Evolutionary conservation across 495 filamentous ascomycete genomes (phyloP).

Genomic region (Eremomyces bilateralis): DNA sequence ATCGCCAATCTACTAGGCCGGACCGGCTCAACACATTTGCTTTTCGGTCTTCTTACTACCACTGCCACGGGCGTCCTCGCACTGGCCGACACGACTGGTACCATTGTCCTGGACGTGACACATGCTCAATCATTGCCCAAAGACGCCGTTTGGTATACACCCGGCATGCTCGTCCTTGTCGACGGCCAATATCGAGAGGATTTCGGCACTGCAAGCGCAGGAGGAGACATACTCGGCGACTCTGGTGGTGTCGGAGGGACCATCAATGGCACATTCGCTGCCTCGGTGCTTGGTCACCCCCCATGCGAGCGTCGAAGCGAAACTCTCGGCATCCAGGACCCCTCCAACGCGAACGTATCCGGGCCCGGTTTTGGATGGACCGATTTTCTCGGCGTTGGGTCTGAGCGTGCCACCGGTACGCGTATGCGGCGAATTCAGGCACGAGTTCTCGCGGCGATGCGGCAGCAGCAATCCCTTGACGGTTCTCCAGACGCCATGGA

Average conservation of each 20-base stretch:
- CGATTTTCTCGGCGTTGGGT: slow-evolving; percentile 82
- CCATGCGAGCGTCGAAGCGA: slow-evolving; percentile 66
- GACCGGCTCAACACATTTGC: slow-evolving; percentile 61
- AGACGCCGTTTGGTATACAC: slow-evolving; percentile 62
- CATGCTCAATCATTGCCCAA: slow-evolving; percentile 65
- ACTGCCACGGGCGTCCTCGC: slow-evolving; percentile 66
- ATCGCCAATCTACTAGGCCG: slow-evolving; percentile 86
- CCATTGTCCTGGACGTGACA: slow-evolving; percentile 61
- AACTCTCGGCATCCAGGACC: slow-evolving; percentile 43
- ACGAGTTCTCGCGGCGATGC: slow-evolving; percentile 18
- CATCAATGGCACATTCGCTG: slow-evolving; percentile 75
- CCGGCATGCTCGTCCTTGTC: slow-evolving; percentile 85
- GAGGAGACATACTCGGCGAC: too few relatives aligned
- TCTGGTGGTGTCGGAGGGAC: slow-evolving; percentile 67
- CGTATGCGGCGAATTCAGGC: slow-evolving; percentile 52
- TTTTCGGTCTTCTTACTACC: slow-evolving; percentile 62
- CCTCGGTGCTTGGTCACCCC: slow-evolving; percentile 70
- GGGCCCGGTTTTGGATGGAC: slow-evolving; percentile 86
- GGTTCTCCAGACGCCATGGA: too few relatives aligned
- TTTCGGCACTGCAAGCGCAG: slow-evolving; percentile 18
- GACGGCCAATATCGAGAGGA: slow-evolving; percentile 91
- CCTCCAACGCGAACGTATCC: slow-evolving; percentile 25
- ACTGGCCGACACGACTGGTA: slow-evolving; percentile 68
- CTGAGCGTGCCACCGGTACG: slow-evolving; percentile 61
- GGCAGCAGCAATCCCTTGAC: too few relatives aligned